Evolutionary conservation across 2,329 filamentous ascomycete species (phyloP).

Genomic region (Neopestalotiopsis sp.): DNA sequence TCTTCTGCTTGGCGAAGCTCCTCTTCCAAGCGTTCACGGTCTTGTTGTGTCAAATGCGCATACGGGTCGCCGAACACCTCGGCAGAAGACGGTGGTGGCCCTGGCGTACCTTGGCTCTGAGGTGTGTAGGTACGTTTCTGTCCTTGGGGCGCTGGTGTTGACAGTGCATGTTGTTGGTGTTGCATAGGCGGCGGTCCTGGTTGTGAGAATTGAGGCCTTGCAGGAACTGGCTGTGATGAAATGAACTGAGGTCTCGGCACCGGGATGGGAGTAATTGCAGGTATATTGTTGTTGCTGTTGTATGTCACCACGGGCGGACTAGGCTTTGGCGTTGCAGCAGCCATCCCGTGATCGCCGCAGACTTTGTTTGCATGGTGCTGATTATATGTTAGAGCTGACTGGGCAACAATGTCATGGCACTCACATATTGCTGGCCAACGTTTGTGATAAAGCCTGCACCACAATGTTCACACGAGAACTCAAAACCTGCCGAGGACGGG

Average conservation of each 20-base stretch:
- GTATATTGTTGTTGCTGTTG: background rate
- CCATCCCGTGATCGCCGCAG: constrained; percentile 47
- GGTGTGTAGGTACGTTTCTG: background rate
- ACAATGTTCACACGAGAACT: constrained; percentile 50
- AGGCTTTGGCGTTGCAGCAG: constrained; percentile 27
- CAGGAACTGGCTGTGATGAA: background rate
- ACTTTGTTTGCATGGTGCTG: constrained; percentile 47
- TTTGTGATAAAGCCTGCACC: constrained; percentile 49
- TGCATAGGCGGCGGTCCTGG: background rate
- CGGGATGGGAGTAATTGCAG: background rate
- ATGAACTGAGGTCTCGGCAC: background rate
- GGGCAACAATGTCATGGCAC: constrained; percentile 18
- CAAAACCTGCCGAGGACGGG: constrained; percentile 31
- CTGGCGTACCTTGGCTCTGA: background rate
- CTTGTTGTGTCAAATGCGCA: constrained; percentile 43
- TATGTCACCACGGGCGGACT: background rate
- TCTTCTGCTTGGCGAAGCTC: constrained; percentile 44
- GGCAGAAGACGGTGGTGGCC: constrained; percentile 14
- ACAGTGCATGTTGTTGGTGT: background rate
- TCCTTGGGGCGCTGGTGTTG: background rate
- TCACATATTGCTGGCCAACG: constrained; percentile 47
- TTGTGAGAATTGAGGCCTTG: background rate
- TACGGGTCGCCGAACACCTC: constrained; percentile 44
- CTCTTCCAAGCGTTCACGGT: constrained; percentile 36
- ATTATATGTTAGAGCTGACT: constrained; percentile 7